Evolutionary conservation across 225 moss, liverwort and hornwort genomes (phyloP).

Genomic region (Polytrichum commune): DNA sequence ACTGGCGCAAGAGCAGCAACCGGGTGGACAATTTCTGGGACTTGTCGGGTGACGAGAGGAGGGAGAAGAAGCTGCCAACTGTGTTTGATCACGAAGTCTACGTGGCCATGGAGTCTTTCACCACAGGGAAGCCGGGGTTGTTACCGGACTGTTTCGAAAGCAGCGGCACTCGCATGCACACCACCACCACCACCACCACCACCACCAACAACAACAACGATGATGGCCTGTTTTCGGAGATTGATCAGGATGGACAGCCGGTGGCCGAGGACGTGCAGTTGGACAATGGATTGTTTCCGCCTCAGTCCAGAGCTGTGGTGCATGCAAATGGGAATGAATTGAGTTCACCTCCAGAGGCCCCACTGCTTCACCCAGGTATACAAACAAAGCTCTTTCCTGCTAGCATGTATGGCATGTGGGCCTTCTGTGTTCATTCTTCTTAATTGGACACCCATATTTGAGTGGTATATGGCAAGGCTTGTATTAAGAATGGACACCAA

Average conservation of each 20-base stretch:
- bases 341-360: conserved; percentile 22
- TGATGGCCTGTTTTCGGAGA: conserved; percentile 48
- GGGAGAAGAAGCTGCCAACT: conserved; percentile 52
- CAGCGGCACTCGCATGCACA: conserved; percentile 16
- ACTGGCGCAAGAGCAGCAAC: conserved; percentile 43
- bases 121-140: conserved; percentile 19
- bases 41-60: conserved; percentile 46
- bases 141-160: conserved; percentile 23
- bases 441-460: too few species aligned
- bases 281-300: conserved; percentile 23
- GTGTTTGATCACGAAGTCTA: conserved; percentile 55
- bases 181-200: not conserved
- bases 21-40: conserved; percentile 47
- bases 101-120: conserved; percentile 41
- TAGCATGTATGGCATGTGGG: too few species aligned
- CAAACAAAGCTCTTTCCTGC: not conserved
- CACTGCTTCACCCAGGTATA: conserved; percentile 35
- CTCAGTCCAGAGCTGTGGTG: conserved; percentile 14
- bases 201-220: conserved; percentile 15
- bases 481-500: too few species aligned
- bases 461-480: too few species aligned
- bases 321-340: conserved; percentile 29
- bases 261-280: conserved; percentile 38
- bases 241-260: conserved; percentile 48
- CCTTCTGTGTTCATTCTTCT: too few species aligned